phyloP scores from a whole-genome alignment of 345 rosid genomes.

The Murraya koenigii region DNA sequence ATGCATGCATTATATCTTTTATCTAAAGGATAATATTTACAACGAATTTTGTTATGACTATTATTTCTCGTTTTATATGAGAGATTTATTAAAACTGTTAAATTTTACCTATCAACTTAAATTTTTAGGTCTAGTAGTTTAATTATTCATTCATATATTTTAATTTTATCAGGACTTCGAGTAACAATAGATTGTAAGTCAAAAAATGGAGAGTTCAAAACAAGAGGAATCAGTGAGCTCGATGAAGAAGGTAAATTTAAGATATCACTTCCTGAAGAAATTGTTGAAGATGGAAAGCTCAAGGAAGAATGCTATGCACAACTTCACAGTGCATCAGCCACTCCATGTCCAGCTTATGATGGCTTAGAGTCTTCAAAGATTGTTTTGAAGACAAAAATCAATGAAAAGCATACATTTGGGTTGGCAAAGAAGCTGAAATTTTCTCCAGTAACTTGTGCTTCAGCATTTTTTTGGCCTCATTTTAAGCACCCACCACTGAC shows the following conservation, averaged over 20 bases:
- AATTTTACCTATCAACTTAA: too few species aligned
- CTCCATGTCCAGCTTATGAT: constrained; percentile 60
- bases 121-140: too few species aligned
- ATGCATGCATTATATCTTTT: too few species aligned
- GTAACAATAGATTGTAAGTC: constrained; percentile 72
- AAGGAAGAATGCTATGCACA: constrained; percentile 84
- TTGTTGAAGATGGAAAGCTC: constrained; percentile 51
- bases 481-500: constrained; percentile 34
- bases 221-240: constrained; percentile 52
- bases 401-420: constrained; percentile 52
- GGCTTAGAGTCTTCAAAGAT: constrained; percentile 57
- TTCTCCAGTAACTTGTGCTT: constrained; percentile 55
- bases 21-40: too few species aligned
- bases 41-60: not conserved
- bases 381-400: constrained; percentile 37
- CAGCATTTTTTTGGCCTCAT: constrained; percentile 56
- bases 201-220: constrained; percentile 49
- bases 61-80: not conserved
- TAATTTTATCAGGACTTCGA: constrained; percentile 48
- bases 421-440: constrained; percentile 56
- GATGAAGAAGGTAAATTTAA: constrained; percentile 62
- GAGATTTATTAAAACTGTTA: too few species aligned
- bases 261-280: constrained; percentile 47
- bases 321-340: constrained; percentile 59
- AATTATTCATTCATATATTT: not conserved